A percentile compares a stretch with the other conserved stretches of the same genome.
phyloP scores from a whole-genome alignment of 2,329 filamentous ascomycete genomes.

The Setomelanomma holmii region DNA sequence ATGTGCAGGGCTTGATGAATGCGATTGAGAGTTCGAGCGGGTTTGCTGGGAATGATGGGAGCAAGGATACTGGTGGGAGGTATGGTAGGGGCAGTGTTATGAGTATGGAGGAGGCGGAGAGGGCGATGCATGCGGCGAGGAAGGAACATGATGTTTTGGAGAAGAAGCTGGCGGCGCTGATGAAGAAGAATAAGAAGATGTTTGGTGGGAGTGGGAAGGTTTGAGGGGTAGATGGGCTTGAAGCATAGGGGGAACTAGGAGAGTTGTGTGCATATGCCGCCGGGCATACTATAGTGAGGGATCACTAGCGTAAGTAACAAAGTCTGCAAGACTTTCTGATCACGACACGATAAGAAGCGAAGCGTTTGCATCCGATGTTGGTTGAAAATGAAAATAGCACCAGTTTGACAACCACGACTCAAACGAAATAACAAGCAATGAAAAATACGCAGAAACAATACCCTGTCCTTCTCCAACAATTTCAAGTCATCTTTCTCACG shows the following conservation, averaged over 20 bases:
- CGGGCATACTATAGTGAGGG: too few species aligned
- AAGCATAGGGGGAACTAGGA: neutral
- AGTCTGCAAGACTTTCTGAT: too few species aligned
- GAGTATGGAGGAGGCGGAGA: slow-evolving; percentile 45
- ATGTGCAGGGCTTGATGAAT: slow-evolving; percentile 35
- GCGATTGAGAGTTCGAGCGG: slow-evolving; percentile 27
- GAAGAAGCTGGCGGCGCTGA: slow-evolving; percentile 43
- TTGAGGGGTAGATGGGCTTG: slow-evolving; percentile 1
- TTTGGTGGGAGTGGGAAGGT: slow-evolving; percentile 2
- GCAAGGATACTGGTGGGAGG: slow-evolving; percentile 1
- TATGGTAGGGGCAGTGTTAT: slow-evolving; percentile 36
- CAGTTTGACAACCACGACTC: too few species aligned
- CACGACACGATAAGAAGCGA: too few species aligned
- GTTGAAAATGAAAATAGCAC: too few species aligned
- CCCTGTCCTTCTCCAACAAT: too few species aligned
- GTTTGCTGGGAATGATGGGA: slow-evolving; percentile 4
- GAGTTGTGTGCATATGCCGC: too few species aligned
- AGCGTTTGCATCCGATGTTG: too few species aligned
- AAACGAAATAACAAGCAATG: too few species aligned
- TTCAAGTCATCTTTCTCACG: too few species aligned
- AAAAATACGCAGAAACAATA: too few species aligned
- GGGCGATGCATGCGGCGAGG: slow-evolving; percentile 42
- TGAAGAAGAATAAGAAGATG: slow-evolving; percentile 49
- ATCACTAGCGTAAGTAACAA: too few species aligned
- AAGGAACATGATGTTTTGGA: slow-evolving; percentile 47